A percentile compares a stretch with the other conserved stretches of the same genome.
phyloP scores from a whole-genome alignment of 176 grass and related monocot species.

The barley (Hordeum vulgare) region MorexV3_pseudomolecules_assembly NC_058518.1:512830701-512831200 shows the following conservation, averaged over 20 bases:
- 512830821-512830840: conserved; percentile 11
- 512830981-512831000: background rate
- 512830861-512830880: background rate
- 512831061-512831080: conserved; percentile 1
- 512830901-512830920: background rate
- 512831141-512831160: background rate
- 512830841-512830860: background rate
- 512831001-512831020: background rate
- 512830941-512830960: background rate
- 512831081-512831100: background rate
- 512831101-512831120: accelerated
- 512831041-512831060: conserved; percentile 10
- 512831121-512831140: background rate
- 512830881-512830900: background rate
- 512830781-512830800: background rate
- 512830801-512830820: conserved; percentile 12
- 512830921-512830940: background rate
- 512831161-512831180: background rate
- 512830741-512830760: too few species aligned
- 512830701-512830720: background rate
- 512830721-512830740: background rate
- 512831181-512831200: background rate
- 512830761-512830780: background rate
- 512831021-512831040: background rate
- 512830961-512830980: background rate